A percentile compares a stretch with the other conserved stretches of the same genome.
These are phyloP conservation scores for Phytophthora nicotianae DNA, from an alignment of 352 stramenopile genomes.

Conservation along the genomic window DNA sequence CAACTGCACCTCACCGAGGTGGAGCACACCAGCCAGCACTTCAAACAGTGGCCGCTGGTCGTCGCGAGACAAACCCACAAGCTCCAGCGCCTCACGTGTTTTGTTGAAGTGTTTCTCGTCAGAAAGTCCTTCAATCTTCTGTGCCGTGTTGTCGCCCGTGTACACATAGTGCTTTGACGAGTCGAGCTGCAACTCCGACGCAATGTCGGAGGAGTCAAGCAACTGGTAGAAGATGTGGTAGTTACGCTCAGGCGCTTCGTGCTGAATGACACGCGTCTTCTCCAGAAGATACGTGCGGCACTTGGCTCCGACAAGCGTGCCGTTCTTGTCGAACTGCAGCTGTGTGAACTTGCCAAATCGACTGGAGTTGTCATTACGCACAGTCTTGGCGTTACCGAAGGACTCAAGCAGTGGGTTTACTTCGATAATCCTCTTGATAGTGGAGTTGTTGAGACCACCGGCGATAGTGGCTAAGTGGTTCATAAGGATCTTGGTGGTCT, in stretches of 20 bases:
- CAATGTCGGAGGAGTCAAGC: constrained; percentile 58
- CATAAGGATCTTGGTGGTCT: constrained; percentile 95
- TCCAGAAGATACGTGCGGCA: constrained; percentile 97
- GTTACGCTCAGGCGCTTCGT: constrained; percentile 93
- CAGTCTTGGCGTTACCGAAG: constrained; percentile 98
- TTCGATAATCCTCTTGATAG: constrained; percentile 96
- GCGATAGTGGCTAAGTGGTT: constrained; percentile 86
- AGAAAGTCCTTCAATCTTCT: constrained; percentile 77
- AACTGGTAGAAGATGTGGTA: constrained; percentile 98
- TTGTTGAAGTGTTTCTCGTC: constrained; percentile 85
- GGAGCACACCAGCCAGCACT: constrained; percentile 92
- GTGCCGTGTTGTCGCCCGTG: constrained; percentile 62
- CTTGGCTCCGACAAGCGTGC: constrained; percentile 91
- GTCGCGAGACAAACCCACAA: constrained; percentile 84
- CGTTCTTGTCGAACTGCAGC: constrained; percentile 89
- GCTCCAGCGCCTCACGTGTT: constrained; percentile 66
- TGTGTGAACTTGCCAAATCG: constrained; percentile 98
- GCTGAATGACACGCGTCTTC: constrained; percentile 96
- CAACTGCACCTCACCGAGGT: constrained; percentile 94
- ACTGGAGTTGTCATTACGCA: constrained; percentile 97
- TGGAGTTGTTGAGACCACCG: constrained; percentile 89
- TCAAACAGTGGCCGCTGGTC: constrained; percentile 93
- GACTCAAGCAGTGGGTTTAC: constrained; percentile 98
- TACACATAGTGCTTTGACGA: constrained; percentile 61
- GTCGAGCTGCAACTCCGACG: constrained; percentile 57